These are phyloP conservation scores for Cutaneotrichosporon sp. DNA, from an alignment of 1,284 basidiomycete genomes.

Conservation along the genomic window DNA sequence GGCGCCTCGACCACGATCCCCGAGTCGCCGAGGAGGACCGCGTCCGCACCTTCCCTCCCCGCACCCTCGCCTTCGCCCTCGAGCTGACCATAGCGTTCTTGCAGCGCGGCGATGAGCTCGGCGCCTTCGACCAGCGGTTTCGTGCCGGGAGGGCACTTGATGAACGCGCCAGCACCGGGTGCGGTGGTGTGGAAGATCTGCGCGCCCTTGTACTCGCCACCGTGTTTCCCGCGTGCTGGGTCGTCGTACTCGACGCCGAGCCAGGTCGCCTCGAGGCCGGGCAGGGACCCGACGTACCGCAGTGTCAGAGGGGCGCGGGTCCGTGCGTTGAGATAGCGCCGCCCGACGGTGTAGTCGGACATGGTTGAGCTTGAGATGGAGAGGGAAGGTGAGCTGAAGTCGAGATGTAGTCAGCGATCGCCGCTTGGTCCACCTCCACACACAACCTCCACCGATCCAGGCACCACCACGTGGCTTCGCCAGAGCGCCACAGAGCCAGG, in stretches of 20 bases:
- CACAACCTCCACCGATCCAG: not conserved
- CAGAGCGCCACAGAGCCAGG: not conserved
- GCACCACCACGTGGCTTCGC: not conserved
- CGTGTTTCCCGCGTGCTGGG: slow-evolving; percentile 77
- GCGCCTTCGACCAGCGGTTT: slow-evolving; percentile 57
- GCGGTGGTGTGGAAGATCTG: slow-evolving; percentile 68
- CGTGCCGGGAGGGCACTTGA: slow-evolving; percentile 26
- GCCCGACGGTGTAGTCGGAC: slow-evolving; percentile 22
- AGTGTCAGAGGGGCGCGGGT: slow-evolving; percentile 41
- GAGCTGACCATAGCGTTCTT: slow-evolving; percentile 63
- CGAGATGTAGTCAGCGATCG: not conserved
- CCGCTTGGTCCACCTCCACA: slow-evolving; percentile 9
- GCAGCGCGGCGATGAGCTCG: slow-evolving; percentile 73
- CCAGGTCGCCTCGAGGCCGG: slow-evolving; percentile 60
- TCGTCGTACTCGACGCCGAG: slow-evolving; percentile 96
- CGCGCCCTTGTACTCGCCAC: slow-evolving; percentile 73
- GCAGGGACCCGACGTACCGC: slow-evolving; percentile 43
- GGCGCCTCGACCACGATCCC: slow-evolving; percentile 85
- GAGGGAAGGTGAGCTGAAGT: not conserved
- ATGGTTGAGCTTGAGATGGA: not conserved
- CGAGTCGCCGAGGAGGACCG: slow-evolving; percentile 74
- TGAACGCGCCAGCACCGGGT: slow-evolving; percentile 48
- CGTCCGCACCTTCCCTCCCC: slow-evolving; percentile 31
- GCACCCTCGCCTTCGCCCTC: slow-evolving; percentile 52
- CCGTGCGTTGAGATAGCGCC: slow-evolving; percentile 43